Conservation (phyloP, 768 basidiomycete species). For the Mycena haematopus region DNA sequence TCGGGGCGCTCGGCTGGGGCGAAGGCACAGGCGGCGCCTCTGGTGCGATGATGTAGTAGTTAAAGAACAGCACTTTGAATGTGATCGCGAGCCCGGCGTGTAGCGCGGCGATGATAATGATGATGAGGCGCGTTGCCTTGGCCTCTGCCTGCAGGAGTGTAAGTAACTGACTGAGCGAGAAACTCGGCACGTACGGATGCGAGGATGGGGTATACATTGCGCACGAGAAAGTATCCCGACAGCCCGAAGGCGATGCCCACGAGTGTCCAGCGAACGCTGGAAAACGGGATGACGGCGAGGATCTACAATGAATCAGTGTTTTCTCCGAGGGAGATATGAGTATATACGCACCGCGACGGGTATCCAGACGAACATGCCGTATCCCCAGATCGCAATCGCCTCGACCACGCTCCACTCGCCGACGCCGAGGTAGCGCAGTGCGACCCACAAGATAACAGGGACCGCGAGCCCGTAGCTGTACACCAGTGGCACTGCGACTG, state of each 20-base stretch:
- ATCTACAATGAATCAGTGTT: conserved; percentile 50
- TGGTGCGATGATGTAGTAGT: conserved; percentile 51
- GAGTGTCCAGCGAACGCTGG: conserved; percentile 82
- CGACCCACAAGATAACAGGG: conserved; percentile 85
- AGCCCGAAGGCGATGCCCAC: conserved; percentile 74
- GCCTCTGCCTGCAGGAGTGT: conserved; percentile 72
- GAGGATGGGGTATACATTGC: conserved; percentile 90
- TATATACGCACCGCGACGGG: conserved; percentile 73
- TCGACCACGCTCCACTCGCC: conserved; percentile 91
- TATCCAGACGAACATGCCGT: conserved; percentile 87
- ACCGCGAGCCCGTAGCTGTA: conserved; percentile 88
- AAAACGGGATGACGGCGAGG: conserved; percentile 85
- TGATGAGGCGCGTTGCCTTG: conserved; percentile 83
- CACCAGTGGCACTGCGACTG: conserved; percentile 81
- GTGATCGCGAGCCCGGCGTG: conserved; percentile 84
- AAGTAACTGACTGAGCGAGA: not conserved
- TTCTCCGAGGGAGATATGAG: not conserved
- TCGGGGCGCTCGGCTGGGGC: no score
- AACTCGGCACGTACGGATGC: conserved; percentile 64
- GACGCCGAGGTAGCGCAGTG: conserved; percentile 84
- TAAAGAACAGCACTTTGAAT: conserved; percentile 81
- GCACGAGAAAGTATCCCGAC: conserved; percentile 87
- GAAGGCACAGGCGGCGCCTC: no score
- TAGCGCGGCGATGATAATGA: conserved; percentile 74
- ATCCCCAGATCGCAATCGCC: conserved; percentile 81